phyloP scores from a whole-genome alignment of 495 filamentous ascomycete genomes.

The Penicillium longicatenatum region DNA sequence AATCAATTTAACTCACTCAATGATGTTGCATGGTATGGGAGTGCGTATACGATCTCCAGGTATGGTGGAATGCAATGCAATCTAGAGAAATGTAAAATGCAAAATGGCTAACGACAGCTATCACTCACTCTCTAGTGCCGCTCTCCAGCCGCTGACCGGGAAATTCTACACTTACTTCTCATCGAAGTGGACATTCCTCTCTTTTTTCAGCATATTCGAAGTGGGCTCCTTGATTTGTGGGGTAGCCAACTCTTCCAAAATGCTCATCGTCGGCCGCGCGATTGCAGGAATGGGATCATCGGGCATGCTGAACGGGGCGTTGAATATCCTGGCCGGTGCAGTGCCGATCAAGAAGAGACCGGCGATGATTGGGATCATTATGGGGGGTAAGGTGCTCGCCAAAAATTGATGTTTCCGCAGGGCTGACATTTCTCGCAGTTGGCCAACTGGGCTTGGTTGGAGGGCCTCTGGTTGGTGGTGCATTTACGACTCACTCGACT shows the following conservation, averaged over 20 bases:
- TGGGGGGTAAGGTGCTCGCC: neutral
- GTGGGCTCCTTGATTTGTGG: conserved; percentile 7
- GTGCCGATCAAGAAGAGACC: too few relatives aligned
- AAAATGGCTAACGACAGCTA: too few relatives aligned
- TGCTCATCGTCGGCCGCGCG: conserved; percentile 4
- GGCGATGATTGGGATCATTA: conserved; percentile 2
- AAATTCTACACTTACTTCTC: conserved; percentile 6
- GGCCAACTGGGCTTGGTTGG: conserved; percentile 1
- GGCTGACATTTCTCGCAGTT: neutral
- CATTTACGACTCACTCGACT: neutral
- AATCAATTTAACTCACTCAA: conserved; percentile 1
- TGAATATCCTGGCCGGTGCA: too few relatives aligned
- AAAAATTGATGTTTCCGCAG: conserved; percentile 3
- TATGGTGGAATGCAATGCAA: neutral
- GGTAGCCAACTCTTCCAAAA: conserved; percentile 1
- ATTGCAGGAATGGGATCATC: conserved; percentile 6
- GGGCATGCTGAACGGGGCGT: conserved; percentile 1
- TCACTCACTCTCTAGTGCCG: neutral
- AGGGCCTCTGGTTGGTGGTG: conserved; percentile 1
- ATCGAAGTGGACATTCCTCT: conserved; percentile 6
- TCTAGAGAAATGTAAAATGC: too few relatives aligned
- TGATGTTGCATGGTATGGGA: conserved; percentile 6
- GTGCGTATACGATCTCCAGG: conserved; percentile 2
- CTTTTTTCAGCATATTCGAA: conserved; percentile 1
- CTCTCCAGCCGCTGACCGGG: neutral